Evolutionary conservation across 1,284 basidiomycete species (phyloP), one percentile per base, ranked within the genome.

Genomic region (Malassezia dermatis): DNA sequence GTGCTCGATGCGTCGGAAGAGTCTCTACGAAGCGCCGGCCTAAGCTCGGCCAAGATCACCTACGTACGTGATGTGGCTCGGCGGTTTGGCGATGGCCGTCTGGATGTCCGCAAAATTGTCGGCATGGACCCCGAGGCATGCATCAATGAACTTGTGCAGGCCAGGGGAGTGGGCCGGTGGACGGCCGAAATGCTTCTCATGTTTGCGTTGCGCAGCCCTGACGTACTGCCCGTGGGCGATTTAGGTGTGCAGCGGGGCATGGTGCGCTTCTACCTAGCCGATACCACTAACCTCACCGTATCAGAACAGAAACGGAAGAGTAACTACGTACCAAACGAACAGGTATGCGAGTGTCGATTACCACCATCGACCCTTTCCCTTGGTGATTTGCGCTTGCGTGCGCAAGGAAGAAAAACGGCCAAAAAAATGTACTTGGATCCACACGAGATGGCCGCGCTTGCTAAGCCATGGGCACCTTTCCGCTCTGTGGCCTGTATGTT

Each of bases 111-210:
- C 1, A 46, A 62, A 31, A 63, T 73, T 23, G 48, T 69, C 1
- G 53, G 52, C 19, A 44, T 69, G 34, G 56, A 61, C 34, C 66
- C 69, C 31, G 65, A 72, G 43, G 62, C 66, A 4, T 63, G 64
- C 40, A 53, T 73, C 31, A 53, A 49, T 13, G 62, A 66, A 53
- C 63, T 73, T 6, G 61, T 61, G 30, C 60, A 67, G 47, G 61
- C 65, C 53, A 71, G 67, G 47, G 69, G 69, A 11, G 71, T 73
- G 2, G 69, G 69, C n/a, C 50, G 59, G 27, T 73, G 71, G 69
- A 72, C 71, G 11, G 68, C 67, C 40, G 63, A 73, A 52, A 73
- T 73, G 71, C 58, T 71, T 15, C 60, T 73, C 28, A 72, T 73
- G 63, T 73, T 73, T 50, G 69, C 71, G 13, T 56, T 72, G 56